These are phyloP conservation scores for Leersia perrieri DNA, from an alignment of 176 grass and related monocot genomes.

Conservation along the genomic window DNA sequence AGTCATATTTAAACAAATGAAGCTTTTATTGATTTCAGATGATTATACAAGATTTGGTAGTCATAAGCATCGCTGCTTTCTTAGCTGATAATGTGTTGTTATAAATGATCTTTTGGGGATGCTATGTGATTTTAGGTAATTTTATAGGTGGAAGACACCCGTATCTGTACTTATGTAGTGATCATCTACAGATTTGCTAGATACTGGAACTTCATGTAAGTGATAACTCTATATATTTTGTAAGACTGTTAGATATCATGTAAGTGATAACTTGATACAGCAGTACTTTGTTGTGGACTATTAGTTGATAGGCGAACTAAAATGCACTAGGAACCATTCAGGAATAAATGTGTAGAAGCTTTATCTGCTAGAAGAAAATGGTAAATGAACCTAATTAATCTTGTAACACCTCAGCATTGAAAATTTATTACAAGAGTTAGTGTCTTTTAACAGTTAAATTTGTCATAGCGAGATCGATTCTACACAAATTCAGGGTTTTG, in stretches of 20 bases:
- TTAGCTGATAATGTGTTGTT: background rate
- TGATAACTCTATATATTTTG: background rate
- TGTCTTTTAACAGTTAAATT: background rate
- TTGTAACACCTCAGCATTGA: background rate
- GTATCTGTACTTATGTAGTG: background rate
- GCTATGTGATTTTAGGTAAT: background rate
- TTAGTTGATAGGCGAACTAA: background rate
- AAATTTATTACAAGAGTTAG: background rate
- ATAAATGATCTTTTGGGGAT: background rate
- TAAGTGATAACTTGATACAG: background rate
- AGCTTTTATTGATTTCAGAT: too few relatives aligned
- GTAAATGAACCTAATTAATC: background rate
- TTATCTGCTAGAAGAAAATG: background rate
- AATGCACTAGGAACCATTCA: background rate
- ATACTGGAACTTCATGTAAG: background rate
- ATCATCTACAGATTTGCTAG: background rate
- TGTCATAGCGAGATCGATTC: background rate
- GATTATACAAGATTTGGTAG: too few relatives aligned
- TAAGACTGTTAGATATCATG: background rate
- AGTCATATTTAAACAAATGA: too few relatives aligned
- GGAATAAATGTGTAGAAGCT: background rate
- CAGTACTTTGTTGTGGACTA: background rate
- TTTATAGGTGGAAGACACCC: background rate
- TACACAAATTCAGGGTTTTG: background rate
- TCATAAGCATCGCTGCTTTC: background rate